Evolutionary conservation across 805 yeast genomes (phyloP), one percentile per base, ranked within the genome.

Genomic region (Metschnikowia henanensis): DNA sequence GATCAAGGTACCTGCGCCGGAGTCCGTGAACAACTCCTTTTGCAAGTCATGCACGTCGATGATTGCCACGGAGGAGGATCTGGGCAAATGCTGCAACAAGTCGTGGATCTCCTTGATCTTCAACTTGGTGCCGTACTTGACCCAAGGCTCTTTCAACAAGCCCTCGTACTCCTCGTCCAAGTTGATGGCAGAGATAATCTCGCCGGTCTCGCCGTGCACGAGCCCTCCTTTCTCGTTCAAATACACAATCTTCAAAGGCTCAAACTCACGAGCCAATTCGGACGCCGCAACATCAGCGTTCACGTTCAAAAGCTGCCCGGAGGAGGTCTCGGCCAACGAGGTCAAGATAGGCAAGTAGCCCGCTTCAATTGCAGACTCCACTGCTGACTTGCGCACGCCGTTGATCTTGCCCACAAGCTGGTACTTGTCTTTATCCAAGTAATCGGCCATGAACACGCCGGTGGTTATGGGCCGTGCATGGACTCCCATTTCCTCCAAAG

Each of bases 201-300:
- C 95, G 37, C 94, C 91, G 15, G 96, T 87, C 55, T 78, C 82
- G 45, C 98, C 98, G 61, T 94, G 88, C 59, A 88, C 81, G 52
- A 94, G 85, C 50, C 99, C 99, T 57, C 99, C 99, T 70, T 94
- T 94, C 68, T 94, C 99, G 68, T 90, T 91, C 65, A 94, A 74
- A 65, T 92, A 94, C 33, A 94, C 99, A 51, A 94, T 92, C 70
- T 94, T 94, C 60, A 94, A 80, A 6, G 99, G 99, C 70, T 94
- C 97, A 57, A 94, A 87, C 40, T 88, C 96, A 61, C 97, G 80
- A 19, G 99, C 97, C 53, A 94, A 77, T 68, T 94, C 98, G 57
- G 97, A 95, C 35, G 99, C 99, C 33, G 98, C 99, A 40, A 94
- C 97, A 62, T 94, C 99, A 6, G 99, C 99, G 62, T 94, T 94